phyloP scores from a whole-genome alignment of 768 basidiomycete genomes.

The Boletus subparvulus region DNA sequence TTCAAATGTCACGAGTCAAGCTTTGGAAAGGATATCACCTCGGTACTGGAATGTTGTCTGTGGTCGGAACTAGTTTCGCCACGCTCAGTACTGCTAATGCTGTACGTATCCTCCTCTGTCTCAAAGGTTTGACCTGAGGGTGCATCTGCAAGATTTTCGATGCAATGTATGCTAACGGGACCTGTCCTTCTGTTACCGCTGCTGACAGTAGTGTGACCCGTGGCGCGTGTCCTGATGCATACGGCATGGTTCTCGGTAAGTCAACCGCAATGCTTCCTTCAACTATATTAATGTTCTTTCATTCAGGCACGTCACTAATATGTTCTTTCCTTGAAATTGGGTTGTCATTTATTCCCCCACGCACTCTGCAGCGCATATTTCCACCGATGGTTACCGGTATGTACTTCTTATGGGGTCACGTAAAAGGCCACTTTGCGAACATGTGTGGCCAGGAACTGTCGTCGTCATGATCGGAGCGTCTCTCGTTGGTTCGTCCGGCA shows the following conservation, averaged over 20 bases:
- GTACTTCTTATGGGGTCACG: not conserved
- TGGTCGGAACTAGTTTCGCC: constrained; percentile 80
- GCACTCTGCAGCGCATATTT: constrained; percentile 63
- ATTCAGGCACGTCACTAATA: constrained; percentile 67
- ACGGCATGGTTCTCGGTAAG: constrained; percentile 71
- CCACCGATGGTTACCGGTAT: constrained; percentile 77
- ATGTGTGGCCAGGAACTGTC: constrained; percentile 54
- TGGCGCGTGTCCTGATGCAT: constrained; percentile 73
- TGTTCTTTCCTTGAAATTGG: constrained; percentile 81
- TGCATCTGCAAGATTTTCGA: constrained; percentile 55
- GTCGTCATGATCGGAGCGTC: constrained; percentile 79
- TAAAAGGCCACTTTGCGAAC: not conserved
- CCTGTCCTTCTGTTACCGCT: constrained; percentile 59
- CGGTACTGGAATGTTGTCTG: constrained; percentile 78
- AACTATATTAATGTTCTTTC: not conserved
- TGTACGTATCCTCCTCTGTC: constrained; percentile 36
- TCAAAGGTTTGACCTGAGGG: not conserved
- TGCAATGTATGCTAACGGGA: constrained; percentile 76
- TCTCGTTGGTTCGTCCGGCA: constrained; percentile 71
- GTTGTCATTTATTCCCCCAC: constrained; percentile 70
- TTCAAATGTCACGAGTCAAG: constrained; percentile 73
- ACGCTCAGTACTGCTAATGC: constrained; percentile 73
- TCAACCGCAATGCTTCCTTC: not conserved
- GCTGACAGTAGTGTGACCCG: constrained; percentile 60
- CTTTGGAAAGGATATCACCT: constrained; percentile 65